A percentile compares a stretch with the other conserved stretches of the same genome.
These are phyloP conservation scores for Teunomyces pallodes DNA, from an alignment of 805 yeast species.

Conservation along the genomic window DNA sequence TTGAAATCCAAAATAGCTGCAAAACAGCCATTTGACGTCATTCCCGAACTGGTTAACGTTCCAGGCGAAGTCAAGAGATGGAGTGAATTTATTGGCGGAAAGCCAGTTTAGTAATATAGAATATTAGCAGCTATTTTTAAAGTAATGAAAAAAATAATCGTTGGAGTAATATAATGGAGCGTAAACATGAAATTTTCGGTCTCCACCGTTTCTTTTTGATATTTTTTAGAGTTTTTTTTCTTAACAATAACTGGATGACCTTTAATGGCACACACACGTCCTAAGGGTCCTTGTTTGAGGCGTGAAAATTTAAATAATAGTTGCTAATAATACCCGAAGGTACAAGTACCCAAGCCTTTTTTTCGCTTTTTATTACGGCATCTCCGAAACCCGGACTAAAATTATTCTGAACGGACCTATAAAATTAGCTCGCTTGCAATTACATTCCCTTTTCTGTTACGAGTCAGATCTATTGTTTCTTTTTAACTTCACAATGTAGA, in stretches of 20 bases:
- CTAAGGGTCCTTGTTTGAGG: background rate
- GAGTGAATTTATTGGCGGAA: constrained; percentile 96
- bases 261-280: no score
- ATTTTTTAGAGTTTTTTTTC: no score
- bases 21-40: constrained; percentile 46
- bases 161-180: background rate
- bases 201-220: no score
- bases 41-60: constrained; percentile 47
- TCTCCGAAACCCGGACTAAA: background rate
- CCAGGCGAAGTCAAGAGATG: constrained; percentile 91
- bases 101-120: constrained; percentile 56
- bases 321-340: background rate
- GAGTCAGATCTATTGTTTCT: background rate
- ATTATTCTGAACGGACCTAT: background rate
- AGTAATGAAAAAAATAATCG: background rate
- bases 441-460: background rate
- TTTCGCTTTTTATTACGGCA: background rate
- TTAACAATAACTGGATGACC: no score
- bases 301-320: background rate
- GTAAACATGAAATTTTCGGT: no score
- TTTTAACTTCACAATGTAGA: background rate
- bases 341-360: background rate
- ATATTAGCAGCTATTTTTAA: background rate
- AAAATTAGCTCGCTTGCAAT: background rate
- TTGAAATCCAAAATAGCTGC: constrained; percentile 64